These are phyloP conservation scores for Selenicereus undatus DNA, from an alignment of 148 eudicot genomes.

Conservation along the genomic window DNA sequence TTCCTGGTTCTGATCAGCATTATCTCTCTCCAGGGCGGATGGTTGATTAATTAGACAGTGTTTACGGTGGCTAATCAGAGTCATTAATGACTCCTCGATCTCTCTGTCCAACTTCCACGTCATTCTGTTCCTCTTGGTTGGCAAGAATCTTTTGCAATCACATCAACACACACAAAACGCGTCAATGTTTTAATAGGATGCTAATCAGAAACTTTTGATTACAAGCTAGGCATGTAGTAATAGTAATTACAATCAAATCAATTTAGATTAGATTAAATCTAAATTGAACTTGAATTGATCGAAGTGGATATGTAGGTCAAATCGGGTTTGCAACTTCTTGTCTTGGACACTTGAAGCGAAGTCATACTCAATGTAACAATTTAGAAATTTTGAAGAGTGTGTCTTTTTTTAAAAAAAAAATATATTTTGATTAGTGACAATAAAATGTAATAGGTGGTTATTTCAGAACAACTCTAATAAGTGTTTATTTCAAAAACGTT, in stretches of 20 bases:
- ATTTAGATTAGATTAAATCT: slow-evolving; percentile 40
- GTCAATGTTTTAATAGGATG: not conserved
- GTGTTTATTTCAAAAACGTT: too few species aligned
- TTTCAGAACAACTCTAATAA: too few species aligned
- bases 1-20: not conserved
- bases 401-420: too few species aligned
- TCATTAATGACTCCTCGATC: slow-evolving; percentile 36
- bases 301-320: not conserved
- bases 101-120: slow-evolving; percentile 51
- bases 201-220: not conserved
- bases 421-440: too few species aligned
- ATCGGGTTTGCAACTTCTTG: not conserved
- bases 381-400: too few species aligned
- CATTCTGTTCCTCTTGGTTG: slow-evolving; percentile 51
- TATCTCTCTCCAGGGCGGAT: not conserved
- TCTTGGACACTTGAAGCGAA: too few species aligned
- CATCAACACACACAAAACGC: not conserved
- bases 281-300: slow-evolving; percentile 18
- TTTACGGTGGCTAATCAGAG: slow-evolving; percentile 37
- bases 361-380: too few species aligned
- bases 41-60: not conserved
- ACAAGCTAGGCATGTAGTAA: not conserved
- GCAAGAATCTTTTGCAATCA: slow-evolving; percentile 35
- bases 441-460: too few species aligned
- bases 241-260: not conserved